Conservation (phyloP, 225 moss, liverwort and hornwort species). For the Pleurozium schreberi region DNA sequence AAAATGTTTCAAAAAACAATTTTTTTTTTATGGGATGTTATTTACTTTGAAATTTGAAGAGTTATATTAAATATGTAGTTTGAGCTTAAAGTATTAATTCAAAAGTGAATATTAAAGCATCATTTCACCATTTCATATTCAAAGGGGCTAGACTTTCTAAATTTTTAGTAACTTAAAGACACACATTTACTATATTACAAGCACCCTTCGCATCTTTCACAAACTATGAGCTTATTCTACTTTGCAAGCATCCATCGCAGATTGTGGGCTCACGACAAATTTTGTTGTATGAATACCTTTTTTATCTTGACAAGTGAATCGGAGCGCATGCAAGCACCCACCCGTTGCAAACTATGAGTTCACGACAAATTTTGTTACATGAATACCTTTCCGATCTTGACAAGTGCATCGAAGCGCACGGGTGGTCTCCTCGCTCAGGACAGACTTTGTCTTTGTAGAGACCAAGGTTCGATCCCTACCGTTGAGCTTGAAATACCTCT, state of each 20-base stretch:
- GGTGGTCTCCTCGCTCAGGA: background rate
- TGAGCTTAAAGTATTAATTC: background rate
- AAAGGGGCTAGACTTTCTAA: background rate
- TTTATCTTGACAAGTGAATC: no score
- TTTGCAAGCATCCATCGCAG: accelerated
- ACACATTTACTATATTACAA: no score
- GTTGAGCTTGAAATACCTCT: background rate
- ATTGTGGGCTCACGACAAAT: background rate
- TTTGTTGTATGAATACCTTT: no score
- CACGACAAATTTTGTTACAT: background rate
- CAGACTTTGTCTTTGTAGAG: accelerated
- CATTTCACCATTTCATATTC: background rate
- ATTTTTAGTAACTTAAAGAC: background rate
- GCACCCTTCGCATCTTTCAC: accelerated
- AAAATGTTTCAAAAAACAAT: background rate
- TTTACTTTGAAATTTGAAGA: background rate
- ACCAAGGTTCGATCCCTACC: background rate
- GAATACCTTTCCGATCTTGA: accelerated
- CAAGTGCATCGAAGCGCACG: background rate
- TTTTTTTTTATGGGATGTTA: no score
- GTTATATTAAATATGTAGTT: background rate
- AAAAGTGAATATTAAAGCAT: background rate
- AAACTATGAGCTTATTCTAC: background rate
- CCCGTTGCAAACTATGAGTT: accelerated
- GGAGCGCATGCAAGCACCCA: background rate